phyloP scores from a whole-genome alignment of 108 stramenopile species.

The Poteriospumella lacustris region DNA sequence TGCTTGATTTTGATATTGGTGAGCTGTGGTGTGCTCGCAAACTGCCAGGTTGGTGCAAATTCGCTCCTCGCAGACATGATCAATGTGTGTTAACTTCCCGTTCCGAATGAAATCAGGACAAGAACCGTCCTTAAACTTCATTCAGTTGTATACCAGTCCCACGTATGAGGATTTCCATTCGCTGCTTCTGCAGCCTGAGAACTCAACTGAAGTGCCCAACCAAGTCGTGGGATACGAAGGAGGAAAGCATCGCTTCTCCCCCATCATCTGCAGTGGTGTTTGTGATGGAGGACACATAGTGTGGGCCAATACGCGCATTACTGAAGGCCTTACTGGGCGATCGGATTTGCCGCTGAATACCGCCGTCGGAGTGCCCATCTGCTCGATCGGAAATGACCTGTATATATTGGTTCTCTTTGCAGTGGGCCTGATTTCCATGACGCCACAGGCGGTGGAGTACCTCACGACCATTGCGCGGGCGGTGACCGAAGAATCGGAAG shows the following conservation, averaged over 20 bases:
- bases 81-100: neutral
- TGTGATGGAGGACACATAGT: constrained; percentile 81
- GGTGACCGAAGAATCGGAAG: constrained; percentile 32
- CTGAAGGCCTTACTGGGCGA: constrained; percentile 70
- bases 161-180: constrained; percentile 71
- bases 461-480: constrained; percentile 48
- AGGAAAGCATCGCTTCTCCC: constrained; percentile 50
- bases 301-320: constrained; percentile 81
- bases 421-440: constrained; percentile 32
- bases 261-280: constrained; percentile 81
- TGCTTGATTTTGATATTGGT: constrained; percentile 88
- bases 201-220: neutral
- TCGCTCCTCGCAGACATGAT: too few species aligned
- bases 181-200: constrained; percentile 62
- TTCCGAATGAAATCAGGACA: neutral
- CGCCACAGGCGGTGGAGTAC: constrained; percentile 41
- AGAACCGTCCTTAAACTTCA: constrained; percentile 56
- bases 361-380: constrained; percentile 89
- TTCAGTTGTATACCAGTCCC: constrained; percentile 88
- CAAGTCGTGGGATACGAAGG: too few species aligned
- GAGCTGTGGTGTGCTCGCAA: constrained; percentile 77
- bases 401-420: constrained; percentile 52
- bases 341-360: constrained; percentile 89
- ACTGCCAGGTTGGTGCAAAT: constrained; percentile 71
- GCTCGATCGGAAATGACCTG: constrained; percentile 41